Percentiles rank a stretch among this genome's conserved stretches.
Evolutionary conservation across 2,329 filamentous ascomycete species (phyloP).

Genomic region (Arthrobotrys entomopaga): DNA sequence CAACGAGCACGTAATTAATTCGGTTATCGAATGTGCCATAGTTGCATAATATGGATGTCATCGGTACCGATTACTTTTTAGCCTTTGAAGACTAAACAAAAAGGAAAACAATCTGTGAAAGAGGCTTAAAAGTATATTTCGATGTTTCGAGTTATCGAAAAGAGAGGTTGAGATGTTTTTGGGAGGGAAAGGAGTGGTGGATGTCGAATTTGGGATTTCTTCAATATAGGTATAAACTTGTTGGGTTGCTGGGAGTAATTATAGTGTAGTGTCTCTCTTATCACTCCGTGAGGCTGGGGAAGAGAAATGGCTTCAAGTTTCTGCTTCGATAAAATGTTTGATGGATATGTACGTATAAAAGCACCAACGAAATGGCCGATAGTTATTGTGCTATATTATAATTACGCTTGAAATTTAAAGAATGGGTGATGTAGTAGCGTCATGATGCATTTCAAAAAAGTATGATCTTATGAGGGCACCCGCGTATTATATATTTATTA

Average conservation of each 20-base stretch:
- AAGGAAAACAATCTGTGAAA: no score
- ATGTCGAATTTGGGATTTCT: not conserved
- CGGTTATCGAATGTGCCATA: constrained; percentile 51
- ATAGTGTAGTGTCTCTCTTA: not conserved
- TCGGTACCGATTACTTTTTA: constrained; percentile 5
- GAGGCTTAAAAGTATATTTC: no score
- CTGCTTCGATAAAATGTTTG: constrained; percentile 15
- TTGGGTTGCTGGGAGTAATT: no score
- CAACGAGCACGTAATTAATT: constrained; percentile 56
- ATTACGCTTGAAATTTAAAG: not conserved
- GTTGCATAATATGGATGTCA: constrained; percentile 41
- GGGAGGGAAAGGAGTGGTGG: not conserved
- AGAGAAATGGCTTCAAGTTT: not conserved
- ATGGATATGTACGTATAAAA: constrained; percentile 25
- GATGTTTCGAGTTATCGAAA: not conserved
- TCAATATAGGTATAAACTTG: no score
- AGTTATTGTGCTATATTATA: constrained; percentile 40
- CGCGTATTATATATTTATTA: no score
- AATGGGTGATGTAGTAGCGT: constrained; percentile 16
- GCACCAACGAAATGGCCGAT: constrained; percentile 23
- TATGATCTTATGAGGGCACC: not conserved
- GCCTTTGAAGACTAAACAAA: no score
- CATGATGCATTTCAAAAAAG: constrained; percentile 27
- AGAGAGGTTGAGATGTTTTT: constrained; percentile 1
- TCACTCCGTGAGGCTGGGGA: no score